Conservation (phyloP, 1,284 basidiomycete species). For the Pholiota adiposa region DNA sequence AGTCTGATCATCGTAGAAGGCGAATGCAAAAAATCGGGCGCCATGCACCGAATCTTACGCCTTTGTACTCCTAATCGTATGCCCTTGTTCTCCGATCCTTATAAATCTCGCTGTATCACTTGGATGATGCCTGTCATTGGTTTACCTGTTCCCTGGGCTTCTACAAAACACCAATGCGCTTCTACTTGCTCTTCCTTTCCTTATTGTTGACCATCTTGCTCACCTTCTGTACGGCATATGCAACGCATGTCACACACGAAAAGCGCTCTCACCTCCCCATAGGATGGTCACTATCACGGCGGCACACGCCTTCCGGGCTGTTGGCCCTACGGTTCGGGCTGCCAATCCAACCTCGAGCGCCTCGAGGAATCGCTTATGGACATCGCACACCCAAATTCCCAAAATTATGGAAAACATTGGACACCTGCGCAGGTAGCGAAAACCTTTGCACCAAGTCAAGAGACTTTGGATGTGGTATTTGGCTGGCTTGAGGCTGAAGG, state of each 20-base stretch:
- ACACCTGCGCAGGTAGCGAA: constrained; percentile 29
- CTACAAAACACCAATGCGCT: constrained; percentile 8
- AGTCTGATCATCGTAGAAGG: not conserved
- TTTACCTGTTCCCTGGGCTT: not conserved
- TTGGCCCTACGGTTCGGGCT: constrained; percentile 51
- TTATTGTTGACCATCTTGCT: constrained; percentile 14
- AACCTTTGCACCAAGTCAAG: constrained; percentile 35
- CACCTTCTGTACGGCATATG: not conserved
- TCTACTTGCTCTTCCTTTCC: constrained; percentile 6
- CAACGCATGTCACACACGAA: constrained; percentile 35
- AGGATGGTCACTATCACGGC: constrained; percentile 40
- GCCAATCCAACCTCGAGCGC: constrained; percentile 45
- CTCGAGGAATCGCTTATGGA: constrained; percentile 47
- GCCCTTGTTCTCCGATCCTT: not conserved
- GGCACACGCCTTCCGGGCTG: constrained; percentile 32
- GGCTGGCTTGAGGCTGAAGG: constrained; percentile 45
- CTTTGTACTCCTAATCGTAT: not conserved
- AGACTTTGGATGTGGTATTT: constrained; percentile 41
- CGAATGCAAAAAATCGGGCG: not conserved
- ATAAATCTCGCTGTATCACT: not conserved
- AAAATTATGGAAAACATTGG: constrained; percentile 39
- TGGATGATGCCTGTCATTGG: not conserved
- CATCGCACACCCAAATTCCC: constrained; percentile 46
- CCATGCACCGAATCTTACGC: not conserved
- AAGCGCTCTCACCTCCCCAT: constrained; percentile 36